These are phyloP conservation scores for Xylaria sp. DNA, from an alignment of 2,329 filamentous ascomycete genomes.

Conservation along the genomic window DNA sequence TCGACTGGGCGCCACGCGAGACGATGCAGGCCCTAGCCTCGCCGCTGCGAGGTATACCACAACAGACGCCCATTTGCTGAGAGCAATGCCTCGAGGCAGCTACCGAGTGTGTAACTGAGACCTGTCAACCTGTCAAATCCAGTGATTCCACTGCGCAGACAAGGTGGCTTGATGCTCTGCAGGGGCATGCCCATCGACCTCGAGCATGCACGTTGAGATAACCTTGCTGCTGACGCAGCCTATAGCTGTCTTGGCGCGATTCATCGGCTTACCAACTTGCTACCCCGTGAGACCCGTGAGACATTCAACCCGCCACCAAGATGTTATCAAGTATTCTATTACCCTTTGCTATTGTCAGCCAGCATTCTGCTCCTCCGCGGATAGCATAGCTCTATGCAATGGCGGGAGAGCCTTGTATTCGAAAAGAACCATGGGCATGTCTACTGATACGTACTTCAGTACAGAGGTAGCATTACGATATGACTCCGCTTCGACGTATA, in stretches of 20 bases:
- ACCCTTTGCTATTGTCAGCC: background rate
- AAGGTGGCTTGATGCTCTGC: background rate
- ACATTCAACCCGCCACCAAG: background rate
- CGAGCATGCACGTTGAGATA: background rate
- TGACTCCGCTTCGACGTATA: background rate
- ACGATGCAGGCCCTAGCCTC: conserved; percentile 13
- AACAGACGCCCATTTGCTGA: background rate
- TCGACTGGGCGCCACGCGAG: background rate
- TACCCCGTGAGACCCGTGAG: background rate
- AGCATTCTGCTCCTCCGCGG: background rate
- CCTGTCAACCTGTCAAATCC: no score
- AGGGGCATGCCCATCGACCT: background rate
- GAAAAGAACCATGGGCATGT: background rate
- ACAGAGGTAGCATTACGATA: background rate
- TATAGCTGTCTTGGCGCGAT: background rate
- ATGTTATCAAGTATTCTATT: no score
- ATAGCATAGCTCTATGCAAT: background rate
- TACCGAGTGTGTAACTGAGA: no score
- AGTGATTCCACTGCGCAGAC: background rate
- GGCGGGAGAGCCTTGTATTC: background rate
- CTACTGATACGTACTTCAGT: background rate
- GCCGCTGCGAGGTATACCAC: conserved; percentile 13
- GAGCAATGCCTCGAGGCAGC: no score
- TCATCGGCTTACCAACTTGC: background rate
- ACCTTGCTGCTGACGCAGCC: background rate